Evolutionary conservation across 768 basidiomycete species (phyloP).

Genomic region (Agaricus subrufescens): DNA sequence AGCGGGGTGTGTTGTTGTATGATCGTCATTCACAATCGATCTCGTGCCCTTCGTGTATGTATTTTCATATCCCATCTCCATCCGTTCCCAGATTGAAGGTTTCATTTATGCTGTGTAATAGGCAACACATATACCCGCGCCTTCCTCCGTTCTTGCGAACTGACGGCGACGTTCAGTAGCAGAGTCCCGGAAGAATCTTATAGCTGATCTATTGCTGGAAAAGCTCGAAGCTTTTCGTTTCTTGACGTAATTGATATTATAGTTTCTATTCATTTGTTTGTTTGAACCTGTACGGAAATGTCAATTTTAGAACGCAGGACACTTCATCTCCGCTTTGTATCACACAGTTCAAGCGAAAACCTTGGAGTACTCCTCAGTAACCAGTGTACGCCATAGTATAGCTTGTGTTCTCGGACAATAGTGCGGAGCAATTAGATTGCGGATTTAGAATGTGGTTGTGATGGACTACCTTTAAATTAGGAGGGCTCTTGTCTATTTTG

Average conservation of each 20-base stretch:
- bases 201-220: neutral
- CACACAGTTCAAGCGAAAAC: neutral
- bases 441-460: neutral
- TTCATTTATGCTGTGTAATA: neutral
- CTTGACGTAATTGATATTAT: constrained; percentile 1
- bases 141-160: neutral
- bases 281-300: neutral
- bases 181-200: neutral
- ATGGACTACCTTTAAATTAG: neutral
- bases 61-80: neutral
- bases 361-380: neutral
- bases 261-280: neutral
- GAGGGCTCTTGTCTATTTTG: neutral
- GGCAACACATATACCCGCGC: neutral
- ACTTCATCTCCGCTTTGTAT: constrained; percentile 3
- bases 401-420: neutral
- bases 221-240: neutral
- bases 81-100: neutral
- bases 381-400: neutral
- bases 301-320: neutral
- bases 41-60: constrained; percentile 3
- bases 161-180: neutral
- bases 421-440: neutral
- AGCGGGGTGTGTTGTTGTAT: neutral
- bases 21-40: neutral